A percentile compares a stretch with the other conserved stretches of the same genome.
Conservation (phyloP, 306 rosid genomes). For the Herpetospermum pedunculosum region DNA sequence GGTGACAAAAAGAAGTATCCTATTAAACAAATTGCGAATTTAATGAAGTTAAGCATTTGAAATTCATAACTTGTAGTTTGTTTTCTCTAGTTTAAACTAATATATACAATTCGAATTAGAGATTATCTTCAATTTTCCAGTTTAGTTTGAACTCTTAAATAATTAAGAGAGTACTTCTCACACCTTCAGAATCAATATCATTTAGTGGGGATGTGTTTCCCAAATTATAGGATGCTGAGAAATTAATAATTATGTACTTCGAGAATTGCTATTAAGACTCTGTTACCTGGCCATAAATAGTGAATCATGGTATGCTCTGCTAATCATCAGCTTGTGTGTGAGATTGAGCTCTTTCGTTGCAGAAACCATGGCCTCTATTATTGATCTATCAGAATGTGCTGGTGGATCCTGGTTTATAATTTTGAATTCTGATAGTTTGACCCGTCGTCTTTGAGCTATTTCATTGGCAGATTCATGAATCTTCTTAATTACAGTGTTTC, state of each 20-base stretch:
- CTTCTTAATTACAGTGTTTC: slow-evolving; percentile 71
- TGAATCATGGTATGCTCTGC: slow-evolving; percentile 94
- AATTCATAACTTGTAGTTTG: too few species aligned
- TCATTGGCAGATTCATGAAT: slow-evolving; percentile 52
- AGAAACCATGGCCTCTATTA: slow-evolving; percentile 60
- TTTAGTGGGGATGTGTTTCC: neutral
- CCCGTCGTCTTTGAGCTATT: slow-evolving; percentile 52
- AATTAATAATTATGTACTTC: neutral
- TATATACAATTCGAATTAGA: neutral
- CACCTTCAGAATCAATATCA: neutral
- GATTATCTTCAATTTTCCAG: neutral
- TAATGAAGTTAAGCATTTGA: neutral
- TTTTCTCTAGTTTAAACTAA: neutral
- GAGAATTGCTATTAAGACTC: neutral
- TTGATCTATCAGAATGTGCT: slow-evolving; percentile 53
- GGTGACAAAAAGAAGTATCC: neutral
- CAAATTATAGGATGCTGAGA: neutral
- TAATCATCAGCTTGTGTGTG: slow-evolving; percentile 76
- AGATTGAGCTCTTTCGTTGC: slow-evolving; percentile 66
- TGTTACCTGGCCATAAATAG: slow-evolving; percentile 87
- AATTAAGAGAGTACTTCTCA: neutral
- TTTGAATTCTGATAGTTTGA: slow-evolving; percentile 61
- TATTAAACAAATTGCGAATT: neutral
- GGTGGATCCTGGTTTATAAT: slow-evolving; percentile 92
- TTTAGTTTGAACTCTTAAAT: neutral